Evolutionary conservation across 768 basidiomycete species (phyloP), one percentile per base, ranked within the genome.

Genomic region (Leucocoprinus sp.): DNA sequence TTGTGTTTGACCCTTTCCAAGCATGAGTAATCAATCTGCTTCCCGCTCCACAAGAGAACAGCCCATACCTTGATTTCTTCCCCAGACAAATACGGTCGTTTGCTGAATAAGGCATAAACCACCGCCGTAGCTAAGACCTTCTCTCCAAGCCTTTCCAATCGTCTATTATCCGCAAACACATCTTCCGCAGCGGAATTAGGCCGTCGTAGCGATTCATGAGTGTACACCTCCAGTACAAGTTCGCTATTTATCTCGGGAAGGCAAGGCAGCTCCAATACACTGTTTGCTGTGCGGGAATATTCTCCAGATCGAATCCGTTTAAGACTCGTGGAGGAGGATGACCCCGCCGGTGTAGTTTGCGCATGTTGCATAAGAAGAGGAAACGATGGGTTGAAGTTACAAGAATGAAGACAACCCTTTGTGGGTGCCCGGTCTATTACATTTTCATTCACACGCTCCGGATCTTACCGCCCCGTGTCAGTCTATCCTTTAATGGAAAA

Each of bases 221-320:
- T 84, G 54, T 75, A 85, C 42, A 84, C 78, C 53, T 82, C 75
- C 42, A 87, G 71, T 52, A 79, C 64, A 28, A 77, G 63, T 41
- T 81, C 75, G 23, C 67, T 65, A 47, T 49, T 39, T 76, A 64
- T 57, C 45, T 61, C 49, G n/a, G 34, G 51, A 21, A 62, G 53
- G 65, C 68, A 36, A 77, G 83, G 52, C 55, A 60, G 21, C 39
- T 52, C 49, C 26, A 27, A 27, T 27, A 5, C 26, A 27, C 26
- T 27, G 54, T 50, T 26, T 31, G 43, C 28, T 31, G 48, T 43
- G 36, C 28, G 19, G 18, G 45, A 6, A 40, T 38, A 34, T n/a
- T 48, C 52, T 39, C 39, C 35, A 15, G 59, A 56, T 33, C 57
- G 60, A 5, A 50, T 44, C 17, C 60, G 50, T 33, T 62, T 62